Base-by-base conservation (phyloP, 2,329 filamentous ascomycete species). In the Aspergillus jensenii region DNA sequence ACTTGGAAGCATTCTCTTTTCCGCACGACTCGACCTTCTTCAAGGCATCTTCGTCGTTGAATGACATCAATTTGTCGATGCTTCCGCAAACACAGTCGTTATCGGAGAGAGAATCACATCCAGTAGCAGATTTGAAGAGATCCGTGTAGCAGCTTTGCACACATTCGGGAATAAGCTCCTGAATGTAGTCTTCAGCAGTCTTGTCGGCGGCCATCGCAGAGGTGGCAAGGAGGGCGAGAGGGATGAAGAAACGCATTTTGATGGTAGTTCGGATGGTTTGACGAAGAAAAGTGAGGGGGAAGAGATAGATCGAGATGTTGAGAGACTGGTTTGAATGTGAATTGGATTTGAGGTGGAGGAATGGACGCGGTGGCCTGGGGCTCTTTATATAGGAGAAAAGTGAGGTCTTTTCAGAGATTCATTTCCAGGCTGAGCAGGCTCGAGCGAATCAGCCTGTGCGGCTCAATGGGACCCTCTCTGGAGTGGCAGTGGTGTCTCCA, bases 161-260 rank as follows among this genome's bases (percentile, higher is more conserved):
- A 37, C 43, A 48, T 6, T 33, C 2, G 44, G 43, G 48, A 2
- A 58, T 14, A 9, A 6, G 3, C 1, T 43, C 3, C 11, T 50
- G 6, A 23, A 55, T 0, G n/a, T 39, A 17, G 15, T 39, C 21
- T 40, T 53, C 9, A 17, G 19, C 5, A 37, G 44, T 44, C 9
- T 53, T 14, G 35, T 37, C 35, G 35, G 35, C 50, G 31, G 44
- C 56, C 27, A 52, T 17, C 5, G 35, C 33, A 19, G 44, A 23
- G 21, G 50, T 27, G 37, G 50, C 56, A n/a, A 58, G 44, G 25
- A 52, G 37, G 39, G 39, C 19, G 14, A 54, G 14, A 14, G 56
- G 33, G 45, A 54, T 17, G 11, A 54, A n/a, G 56, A 54, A 58
- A 47, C 56, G 56, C 56, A 58, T 58, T 17, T 53, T 54, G 49